Conservation (phyloP, 345 rosid genomes). For the Lumnitzera racemosa region DNA sequence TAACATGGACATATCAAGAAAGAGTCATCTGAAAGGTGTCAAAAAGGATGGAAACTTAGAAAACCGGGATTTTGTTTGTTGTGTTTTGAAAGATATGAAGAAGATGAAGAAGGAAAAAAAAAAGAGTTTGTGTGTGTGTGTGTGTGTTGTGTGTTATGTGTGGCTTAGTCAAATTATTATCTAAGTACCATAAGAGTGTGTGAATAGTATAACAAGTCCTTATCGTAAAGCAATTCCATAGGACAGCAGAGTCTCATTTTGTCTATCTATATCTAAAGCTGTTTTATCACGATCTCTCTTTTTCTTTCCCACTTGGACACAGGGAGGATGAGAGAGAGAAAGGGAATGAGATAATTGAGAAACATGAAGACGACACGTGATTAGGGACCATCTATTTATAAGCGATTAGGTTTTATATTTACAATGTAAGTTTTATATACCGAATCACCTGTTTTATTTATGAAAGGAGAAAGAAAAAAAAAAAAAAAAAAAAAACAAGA, state of each 20-base stretch:
- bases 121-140: not conserved
- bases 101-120: not conserved
- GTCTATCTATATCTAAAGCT: conserved; percentile 9
- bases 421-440: too few species aligned
- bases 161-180: not conserved
- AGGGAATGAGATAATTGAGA: not conserved
- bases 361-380: too few species aligned
- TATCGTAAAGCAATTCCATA: conserved; percentile 20
- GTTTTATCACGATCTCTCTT: conserved; percentile 8
- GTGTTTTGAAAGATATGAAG: not conserved
- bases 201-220: conserved; percentile 17
- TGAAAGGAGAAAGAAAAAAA: too few species aligned
- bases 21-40: not conserved
- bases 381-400: conserved; percentile 6
- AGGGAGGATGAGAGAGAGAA: not conserved
- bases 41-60: not conserved
- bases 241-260: conserved; percentile 8
- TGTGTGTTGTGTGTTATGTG: not conserved
- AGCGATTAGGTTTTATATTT: too few species aligned
- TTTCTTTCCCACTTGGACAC: not conserved
- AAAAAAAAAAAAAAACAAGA: too few species aligned
- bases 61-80: not conserved
- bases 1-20: too few species aligned
- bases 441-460: too few species aligned
- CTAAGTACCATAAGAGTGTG: too few species aligned